Conservation (phyloP, 2,329 filamentous ascomycete species). For the Thermochaetoides dissita region DNA sequence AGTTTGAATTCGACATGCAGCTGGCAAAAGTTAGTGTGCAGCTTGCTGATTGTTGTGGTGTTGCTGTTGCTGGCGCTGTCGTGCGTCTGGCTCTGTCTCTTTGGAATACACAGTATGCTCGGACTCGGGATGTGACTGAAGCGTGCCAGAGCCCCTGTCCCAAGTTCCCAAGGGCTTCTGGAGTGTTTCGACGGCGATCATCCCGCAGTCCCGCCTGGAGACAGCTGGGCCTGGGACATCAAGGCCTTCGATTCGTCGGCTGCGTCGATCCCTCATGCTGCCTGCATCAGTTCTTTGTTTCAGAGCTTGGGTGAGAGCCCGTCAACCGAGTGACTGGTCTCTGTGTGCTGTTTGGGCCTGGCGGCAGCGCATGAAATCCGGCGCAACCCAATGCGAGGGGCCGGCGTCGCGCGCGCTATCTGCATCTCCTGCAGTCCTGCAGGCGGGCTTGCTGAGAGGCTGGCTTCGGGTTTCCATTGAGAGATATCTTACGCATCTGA, state of each 20-base stretch:
- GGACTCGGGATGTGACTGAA: slow-evolving; percentile 1
- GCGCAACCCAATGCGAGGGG: slow-evolving; percentile 12
- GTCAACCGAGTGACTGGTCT: slow-evolving; percentile 6
- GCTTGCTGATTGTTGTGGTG: no score
- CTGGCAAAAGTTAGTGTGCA: no score
- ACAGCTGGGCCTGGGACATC: no score
- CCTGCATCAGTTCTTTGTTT: slow-evolving; percentile 6
- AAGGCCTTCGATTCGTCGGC: slow-evolving; percentile 3
- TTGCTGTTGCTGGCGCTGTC: no score
- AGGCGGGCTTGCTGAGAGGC: no score
- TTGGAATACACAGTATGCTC: background rate
- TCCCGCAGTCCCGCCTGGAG: no score
- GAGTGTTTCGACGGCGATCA: slow-evolving; percentile 9
- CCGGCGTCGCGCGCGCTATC: slow-evolving; percentile 12
- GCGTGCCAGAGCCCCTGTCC: slow-evolving; percentile 6
- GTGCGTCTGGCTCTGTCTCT: no score
- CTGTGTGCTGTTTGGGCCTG: slow-evolving; percentile 5
- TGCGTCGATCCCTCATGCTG: background rate
- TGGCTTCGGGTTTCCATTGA: no score
- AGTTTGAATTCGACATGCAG: no score
- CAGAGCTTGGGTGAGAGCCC: slow-evolving; percentile 9
- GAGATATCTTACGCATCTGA: no score
- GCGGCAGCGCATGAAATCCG: slow-evolving; percentile 13
- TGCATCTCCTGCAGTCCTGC: no score
- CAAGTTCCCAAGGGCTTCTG: slow-evolving; percentile 4